Evolutionary conservation across 225 moss, liverwort and hornwort species (phyloP).

Genomic region (Marchantia paleacea): DNA sequence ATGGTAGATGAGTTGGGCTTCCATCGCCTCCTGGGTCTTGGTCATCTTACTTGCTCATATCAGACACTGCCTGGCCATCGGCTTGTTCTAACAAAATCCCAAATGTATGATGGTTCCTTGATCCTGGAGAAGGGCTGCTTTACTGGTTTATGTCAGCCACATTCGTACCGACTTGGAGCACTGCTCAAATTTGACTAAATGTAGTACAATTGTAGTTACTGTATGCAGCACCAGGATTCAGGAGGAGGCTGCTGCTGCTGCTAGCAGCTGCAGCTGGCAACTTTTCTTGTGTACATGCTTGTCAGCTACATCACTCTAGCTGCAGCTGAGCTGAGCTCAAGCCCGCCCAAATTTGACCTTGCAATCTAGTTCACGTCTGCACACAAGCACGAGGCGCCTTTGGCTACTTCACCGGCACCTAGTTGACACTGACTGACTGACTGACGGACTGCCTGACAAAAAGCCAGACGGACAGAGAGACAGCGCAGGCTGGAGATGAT

Average conservation of each 20-base stretch:
- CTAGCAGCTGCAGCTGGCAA: not conserved
- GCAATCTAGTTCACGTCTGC: not conserved
- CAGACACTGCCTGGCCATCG: too few relatives aligned
- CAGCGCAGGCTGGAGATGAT: not conserved
- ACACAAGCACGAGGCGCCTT: conserved; percentile 5
- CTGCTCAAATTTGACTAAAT: not conserved
- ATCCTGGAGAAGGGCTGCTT: not conserved
- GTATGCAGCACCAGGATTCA: not conserved
- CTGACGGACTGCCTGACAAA: too few relatives aligned
- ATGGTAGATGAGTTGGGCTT: not conserved
- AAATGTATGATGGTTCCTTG: too few relatives aligned
- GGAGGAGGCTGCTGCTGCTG: not conserved
- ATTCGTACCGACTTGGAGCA: not conserved
- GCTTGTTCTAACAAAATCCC: not conserved
- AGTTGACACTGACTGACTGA: not conserved
- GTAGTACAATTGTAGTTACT: not conserved
- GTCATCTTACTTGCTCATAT: not conserved
- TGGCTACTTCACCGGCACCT: not conserved
- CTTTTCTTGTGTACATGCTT: not conserved
- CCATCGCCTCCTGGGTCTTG: not conserved
- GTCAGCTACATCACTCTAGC: not conserved
- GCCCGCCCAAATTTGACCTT: conserved; percentile 8
- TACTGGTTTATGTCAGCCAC: not conserved
- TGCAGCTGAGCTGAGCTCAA: not conserved
- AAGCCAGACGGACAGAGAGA: not conserved